A percentile compares a stretch with the other conserved stretches of the same genome.
phyloP scores from a whole-genome alignment of 148 eudicot species.

The Fallopia convolvulus region DNA sequence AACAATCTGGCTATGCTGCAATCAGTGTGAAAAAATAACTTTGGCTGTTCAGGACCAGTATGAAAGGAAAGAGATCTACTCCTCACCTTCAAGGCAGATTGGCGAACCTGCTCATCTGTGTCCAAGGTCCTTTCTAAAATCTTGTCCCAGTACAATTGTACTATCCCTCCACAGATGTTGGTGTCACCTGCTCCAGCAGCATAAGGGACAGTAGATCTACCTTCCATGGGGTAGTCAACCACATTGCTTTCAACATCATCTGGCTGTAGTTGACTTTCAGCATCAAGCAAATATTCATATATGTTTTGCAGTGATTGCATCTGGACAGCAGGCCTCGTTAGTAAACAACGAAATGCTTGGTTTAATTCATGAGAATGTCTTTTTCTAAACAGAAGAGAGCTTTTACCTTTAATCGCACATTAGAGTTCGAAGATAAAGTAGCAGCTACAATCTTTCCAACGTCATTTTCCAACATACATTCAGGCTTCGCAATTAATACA shows the following conservation, averaged over 20 bases:
- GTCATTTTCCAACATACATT: conserved; percentile 85
- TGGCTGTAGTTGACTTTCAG: conserved; percentile 69
- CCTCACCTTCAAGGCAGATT: conserved; percentile 66
- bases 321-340: conserved; percentile 36
- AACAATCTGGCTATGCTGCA: background rate
- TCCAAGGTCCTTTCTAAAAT: conserved; percentile 85
- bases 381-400: conserved; percentile 1
- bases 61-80: background rate
- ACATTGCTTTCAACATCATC: conserved; percentile 38
- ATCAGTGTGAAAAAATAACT: background rate
- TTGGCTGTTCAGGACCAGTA: background rate
- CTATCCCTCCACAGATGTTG: conserved; percentile 90
- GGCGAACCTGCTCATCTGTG: conserved; percentile 79
- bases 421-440: conserved; percentile 64
- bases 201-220: conserved; percentile 66
- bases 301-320: conserved; percentile 85
- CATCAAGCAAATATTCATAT: conserved; percentile 90
- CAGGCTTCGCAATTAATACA: conserved; percentile 87
- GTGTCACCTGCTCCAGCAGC: conserved; percentile 99
- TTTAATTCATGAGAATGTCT: background rate
- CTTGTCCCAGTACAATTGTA: conserved; percentile 76
- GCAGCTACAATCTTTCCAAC: conserved; percentile 59
- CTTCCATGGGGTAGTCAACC: conserved; percentile 28
- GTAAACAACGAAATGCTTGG: conserved; percentile 5
- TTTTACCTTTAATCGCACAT: conserved; percentile 75